Evolutionary conservation across 768 basidiomycete genomes (phyloP).

Genomic region (Naganishia antarctica): DNA sequence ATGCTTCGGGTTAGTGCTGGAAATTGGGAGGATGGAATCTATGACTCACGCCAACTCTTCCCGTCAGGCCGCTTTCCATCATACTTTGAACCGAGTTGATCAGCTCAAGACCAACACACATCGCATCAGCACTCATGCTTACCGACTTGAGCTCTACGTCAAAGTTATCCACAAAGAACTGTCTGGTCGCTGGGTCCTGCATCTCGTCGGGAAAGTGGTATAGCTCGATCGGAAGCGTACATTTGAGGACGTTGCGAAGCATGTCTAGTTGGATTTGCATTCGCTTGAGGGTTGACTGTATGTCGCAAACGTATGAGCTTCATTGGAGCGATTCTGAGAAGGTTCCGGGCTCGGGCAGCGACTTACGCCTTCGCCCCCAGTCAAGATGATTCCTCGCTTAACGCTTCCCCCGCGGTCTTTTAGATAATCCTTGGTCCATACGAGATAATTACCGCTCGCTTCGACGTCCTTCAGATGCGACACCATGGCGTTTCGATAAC

Average conservation of each 20-base stretch:
- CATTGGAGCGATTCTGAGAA: neutral
- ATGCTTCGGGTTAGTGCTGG: neutral
- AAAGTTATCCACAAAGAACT: slow-evolving; percentile 39
- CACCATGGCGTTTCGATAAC: slow-evolving; percentile 40
- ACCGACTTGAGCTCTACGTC: slow-evolving; percentile 45
- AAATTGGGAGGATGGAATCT: neutral
- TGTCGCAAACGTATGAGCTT: neutral
- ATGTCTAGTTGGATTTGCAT: slow-evolving; percentile 48
- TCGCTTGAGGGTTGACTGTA: slow-evolving; percentile 46
- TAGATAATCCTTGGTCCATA: slow-evolving; percentile 31
- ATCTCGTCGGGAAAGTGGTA: slow-evolving; percentile 52
- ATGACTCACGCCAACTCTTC: slow-evolving; percentile 40
- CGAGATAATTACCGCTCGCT: slow-evolving; percentile 36
- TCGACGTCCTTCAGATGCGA: slow-evolving; percentile 39
- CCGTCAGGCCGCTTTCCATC: slow-evolving; percentile 26
- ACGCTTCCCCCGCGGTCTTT: slow-evolving; percentile 28
- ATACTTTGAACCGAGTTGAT: neutral
- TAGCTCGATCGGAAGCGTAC: slow-evolving; percentile 51
- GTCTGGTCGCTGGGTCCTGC: slow-evolving; percentile 30
- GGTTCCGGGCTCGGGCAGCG: neutral
- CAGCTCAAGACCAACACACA: neutral
- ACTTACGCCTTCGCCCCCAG: slow-evolving; percentile 43
- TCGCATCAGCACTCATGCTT: slow-evolving; percentile 17
- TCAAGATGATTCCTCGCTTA: slow-evolving; percentile 41
- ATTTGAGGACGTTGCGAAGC: slow-evolving; percentile 47